Base-by-base conservation (phyloP, 768 basidiomycete species). In the Termitomyces sp. region DNA sequence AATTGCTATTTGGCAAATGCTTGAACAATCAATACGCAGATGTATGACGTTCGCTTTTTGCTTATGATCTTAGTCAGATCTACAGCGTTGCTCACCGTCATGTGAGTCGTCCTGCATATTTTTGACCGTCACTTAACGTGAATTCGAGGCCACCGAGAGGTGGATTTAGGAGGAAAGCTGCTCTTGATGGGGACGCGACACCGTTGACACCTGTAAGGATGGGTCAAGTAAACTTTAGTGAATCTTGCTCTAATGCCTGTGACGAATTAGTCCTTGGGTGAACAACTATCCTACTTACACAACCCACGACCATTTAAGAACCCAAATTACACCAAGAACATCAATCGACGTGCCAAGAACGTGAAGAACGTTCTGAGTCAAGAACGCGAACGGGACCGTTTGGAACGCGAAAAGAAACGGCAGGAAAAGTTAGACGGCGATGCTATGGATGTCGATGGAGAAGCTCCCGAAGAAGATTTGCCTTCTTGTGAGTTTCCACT, bases 241-340 rank as follows among this genome's bases (percentile, higher is more conserved):
- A 41, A 32, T 40, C 16, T 4, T 16, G 26, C 16, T 26, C 1
- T 28, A 10, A 32, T 43, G 9, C 35, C 56, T 28, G 41, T n/a
- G 16, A 30, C 49, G 32, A 54, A 53, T 50, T 65, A 92, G 90
- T 84, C 84, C 41, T 74, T 92, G 49, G 86, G 85, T 10, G 89
- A 89, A 64, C 84, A 89, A 56, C 73, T 91, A 18, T 93, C 91
- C 0, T 89, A 87, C 65, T 74, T 89, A 2, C 82, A 90, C 58
- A 71, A 71, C 30, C 85, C 88, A 0, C 80, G 88, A 0, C 88
- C 90, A 0, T 93, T 93, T 77, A 94, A 94, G 72, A 91, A 87
- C 63, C 79, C 83, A 0, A 70, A 77, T 30, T 89, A 91, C 66
- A 77, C 76, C 7, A 91, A 87, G 72, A 90, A 91, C 64, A 67